phyloP scores from a whole-genome alignment of 2,329 filamentous ascomycete genomes.

The Aspergillus uvarum region DNA sequence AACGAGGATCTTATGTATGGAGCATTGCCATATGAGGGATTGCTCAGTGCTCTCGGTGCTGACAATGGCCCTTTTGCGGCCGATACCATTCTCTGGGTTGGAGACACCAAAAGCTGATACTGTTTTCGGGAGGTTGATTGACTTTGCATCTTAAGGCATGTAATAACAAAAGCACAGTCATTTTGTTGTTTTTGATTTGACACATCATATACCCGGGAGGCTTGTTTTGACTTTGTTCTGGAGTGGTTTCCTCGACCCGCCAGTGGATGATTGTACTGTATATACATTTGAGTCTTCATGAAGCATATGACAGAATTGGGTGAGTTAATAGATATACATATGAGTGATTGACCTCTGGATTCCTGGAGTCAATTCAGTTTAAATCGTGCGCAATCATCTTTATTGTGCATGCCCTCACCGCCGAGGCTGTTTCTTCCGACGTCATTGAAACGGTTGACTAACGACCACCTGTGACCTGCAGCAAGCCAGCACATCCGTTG shows the following conservation, averaged over 20 bases:
- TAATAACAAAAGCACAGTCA: neutral
- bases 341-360: too few species aligned
- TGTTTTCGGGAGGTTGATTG: neutral
- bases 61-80: slow-evolving; percentile 26
- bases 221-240: slow-evolving; percentile 1
- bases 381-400: too few species aligned
- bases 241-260: neutral
- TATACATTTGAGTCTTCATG: neutral
- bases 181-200: slow-evolving; percentile 1
- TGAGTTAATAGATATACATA: too few species aligned
- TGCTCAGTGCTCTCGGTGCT: slow-evolving; percentile 34
- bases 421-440: slow-evolving; percentile 1
- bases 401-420: neutral
- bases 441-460: neutral
- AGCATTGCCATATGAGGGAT: slow-evolving; percentile 28
- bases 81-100: slow-evolving; percentile 31
- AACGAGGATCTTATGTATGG: slow-evolving; percentile 48
- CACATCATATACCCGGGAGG: slow-evolving; percentile 6
- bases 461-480: too few species aligned
- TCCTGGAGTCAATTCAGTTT: too few species aligned
- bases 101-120: slow-evolving; percentile 14
- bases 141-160: neutral
- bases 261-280: neutral
- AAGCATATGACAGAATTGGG: neutral
- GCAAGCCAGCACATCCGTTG: too few species aligned